Percentiles rank a stretch among this genome's conserved stretches.
phyloP scores from a whole-genome alignment of 2,329 filamentous ascomycete genomes.

The Trichophyton benhamiae region DNA sequence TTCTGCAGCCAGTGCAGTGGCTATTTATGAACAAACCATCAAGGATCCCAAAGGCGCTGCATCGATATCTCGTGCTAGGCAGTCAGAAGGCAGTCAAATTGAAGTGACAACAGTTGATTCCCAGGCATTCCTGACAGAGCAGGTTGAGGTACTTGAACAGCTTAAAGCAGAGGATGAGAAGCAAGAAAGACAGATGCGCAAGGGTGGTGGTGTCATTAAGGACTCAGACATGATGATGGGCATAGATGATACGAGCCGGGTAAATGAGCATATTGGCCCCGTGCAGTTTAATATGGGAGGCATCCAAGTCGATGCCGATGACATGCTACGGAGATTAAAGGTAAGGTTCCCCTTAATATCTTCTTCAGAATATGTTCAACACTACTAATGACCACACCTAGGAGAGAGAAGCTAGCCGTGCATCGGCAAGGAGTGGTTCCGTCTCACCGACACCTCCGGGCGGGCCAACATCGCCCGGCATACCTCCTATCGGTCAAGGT shows the following conservation, averaged over 20 bases:
- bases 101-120: conserved; percentile 60
- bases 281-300: conserved; percentile 98
- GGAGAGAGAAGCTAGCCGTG: conserved; percentile 34
- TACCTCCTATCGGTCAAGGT: conserved; percentile 16
- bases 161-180: conserved; percentile 45
- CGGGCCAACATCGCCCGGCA: conserved; percentile 9
- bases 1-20: conserved; percentile 49
- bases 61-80: conserved; percentile 42
- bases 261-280: conserved; percentile 75
- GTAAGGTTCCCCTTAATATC: conserved; percentile 33
- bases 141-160: conserved; percentile 63
- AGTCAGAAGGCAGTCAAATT: conserved; percentile 27
- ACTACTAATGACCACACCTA: conserved; percentile 13
- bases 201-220: conserved; percentile 17
- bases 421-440: conserved; percentile 24
- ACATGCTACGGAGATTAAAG: conserved; percentile 79
- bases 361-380: neutral
- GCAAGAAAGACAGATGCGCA: conserved; percentile 24
- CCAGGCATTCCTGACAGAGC: conserved; percentile 63
- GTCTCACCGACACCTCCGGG: conserved; percentile 20
- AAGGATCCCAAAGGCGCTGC: conserved; percentile 58
- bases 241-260: conserved; percentile 30
- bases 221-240: conserved; percentile 26
- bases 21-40: conserved; percentile 67
- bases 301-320: conserved; percentile 88